Evolutionary conservation across 1,139 yeast species (phyloP).

Genomic region (Pichia sp.): DNA sequence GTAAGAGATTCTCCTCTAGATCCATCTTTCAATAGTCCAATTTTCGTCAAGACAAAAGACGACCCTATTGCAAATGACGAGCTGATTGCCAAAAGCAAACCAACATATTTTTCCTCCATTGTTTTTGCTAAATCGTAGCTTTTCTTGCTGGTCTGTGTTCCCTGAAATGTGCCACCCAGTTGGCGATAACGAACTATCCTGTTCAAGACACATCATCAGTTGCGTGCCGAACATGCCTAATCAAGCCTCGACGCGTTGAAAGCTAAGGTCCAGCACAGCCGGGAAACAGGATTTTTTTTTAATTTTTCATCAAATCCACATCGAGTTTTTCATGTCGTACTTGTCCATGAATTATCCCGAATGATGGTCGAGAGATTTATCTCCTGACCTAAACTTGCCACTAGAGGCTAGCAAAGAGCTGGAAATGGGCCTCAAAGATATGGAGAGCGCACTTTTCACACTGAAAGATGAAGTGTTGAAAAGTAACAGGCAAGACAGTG

Average conservation of each 20-base stretch:
- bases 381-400: too few species aligned
- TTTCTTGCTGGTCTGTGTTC: neutral
- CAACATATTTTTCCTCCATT: slow-evolving; percentile 81
- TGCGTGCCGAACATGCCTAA: neutral
- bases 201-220: neutral
- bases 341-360: too few species aligned
- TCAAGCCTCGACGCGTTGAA: neutral
- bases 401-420: neutral
- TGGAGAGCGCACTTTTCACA: neutral
- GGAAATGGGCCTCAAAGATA: neutral
- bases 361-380: too few species aligned
- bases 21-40: slow-evolving; percentile 72
- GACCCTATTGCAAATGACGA: slow-evolving; percentile 89
- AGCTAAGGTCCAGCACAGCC: neutral
- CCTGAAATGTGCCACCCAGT: too few species aligned
- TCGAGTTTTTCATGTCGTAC: neutral
- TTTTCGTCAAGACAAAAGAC: slow-evolving; percentile 83
- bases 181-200: neutral
- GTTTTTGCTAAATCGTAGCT: neutral
- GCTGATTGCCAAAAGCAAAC: slow-evolving; percentile 81
- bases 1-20: slow-evolving; percentile 64
- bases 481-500: slow-evolving; percentile 9
- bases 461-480: slow-evolving; percentile 13
- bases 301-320: neutral
- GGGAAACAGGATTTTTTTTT: neutral